phyloP scores from a whole-genome alignment of 768 basidiomycete species.

The Collybia sordida region DNA sequence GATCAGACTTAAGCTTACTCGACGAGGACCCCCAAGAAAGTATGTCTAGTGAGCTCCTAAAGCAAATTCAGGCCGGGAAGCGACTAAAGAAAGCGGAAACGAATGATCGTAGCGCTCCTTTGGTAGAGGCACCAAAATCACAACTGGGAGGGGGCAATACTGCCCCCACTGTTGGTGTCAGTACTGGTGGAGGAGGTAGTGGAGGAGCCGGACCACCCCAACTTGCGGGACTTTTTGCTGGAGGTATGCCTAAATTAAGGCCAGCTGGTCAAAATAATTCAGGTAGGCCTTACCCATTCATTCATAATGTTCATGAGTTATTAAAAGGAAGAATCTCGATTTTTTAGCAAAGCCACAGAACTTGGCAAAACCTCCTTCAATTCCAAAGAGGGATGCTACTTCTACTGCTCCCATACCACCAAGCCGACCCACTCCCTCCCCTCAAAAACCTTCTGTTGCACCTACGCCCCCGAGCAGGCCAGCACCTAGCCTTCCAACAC shows the following conservation, averaged over 20 bases:
- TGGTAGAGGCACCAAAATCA: slow-evolving; percentile 46
- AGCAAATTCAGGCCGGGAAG: slow-evolving; percentile 83
- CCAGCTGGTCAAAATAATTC: slow-evolving; percentile 63
- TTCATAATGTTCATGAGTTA: slow-evolving; percentile 6
- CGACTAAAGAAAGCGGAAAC: slow-evolving; percentile 80
- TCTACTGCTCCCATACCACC: slow-evolving; percentile 25
- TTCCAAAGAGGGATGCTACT: slow-evolving; percentile 50
- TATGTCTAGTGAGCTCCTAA: slow-evolving; percentile 77
- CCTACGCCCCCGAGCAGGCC: slow-evolving; percentile 28
- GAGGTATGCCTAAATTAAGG: slow-evolving; percentile 89
- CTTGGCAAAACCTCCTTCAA: slow-evolving; percentile 64
- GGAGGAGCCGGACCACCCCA: slow-evolving; percentile 62
- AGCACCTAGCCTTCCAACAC: slow-evolving; percentile 37
- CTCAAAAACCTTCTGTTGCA: slow-evolving; percentile 8
- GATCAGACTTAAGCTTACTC: too few species aligned
- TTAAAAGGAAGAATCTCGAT: slow-evolving; percentile 1
- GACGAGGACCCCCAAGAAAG: not conserved
- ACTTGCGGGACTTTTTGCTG: slow-evolving; percentile 83
- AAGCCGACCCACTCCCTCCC: slow-evolving; percentile 24
- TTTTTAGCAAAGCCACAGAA: slow-evolving; percentile 56
- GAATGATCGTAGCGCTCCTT: slow-evolving; percentile 76
- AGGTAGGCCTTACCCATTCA: slow-evolving; percentile 38
- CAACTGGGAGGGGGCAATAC: slow-evolving; percentile 37
- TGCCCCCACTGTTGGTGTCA: slow-evolving; percentile 21
- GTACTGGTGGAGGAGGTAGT: slow-evolving; percentile 25